Base-by-base conservation (phyloP, 164 flowering plant genomes). In the Cinnamomum micranthum region DNA sequence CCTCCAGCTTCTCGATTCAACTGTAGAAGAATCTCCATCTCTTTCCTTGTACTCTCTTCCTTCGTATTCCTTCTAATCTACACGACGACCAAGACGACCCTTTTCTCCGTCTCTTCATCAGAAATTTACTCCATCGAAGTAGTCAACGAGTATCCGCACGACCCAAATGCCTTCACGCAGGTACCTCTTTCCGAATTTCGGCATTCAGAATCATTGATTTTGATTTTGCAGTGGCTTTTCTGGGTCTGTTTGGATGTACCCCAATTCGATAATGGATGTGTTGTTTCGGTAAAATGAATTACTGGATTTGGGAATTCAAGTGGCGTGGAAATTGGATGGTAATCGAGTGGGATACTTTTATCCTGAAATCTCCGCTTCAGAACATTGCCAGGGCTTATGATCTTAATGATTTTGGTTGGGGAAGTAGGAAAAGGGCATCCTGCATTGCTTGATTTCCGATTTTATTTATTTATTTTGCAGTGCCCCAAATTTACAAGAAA, bases 111-210 rank as follows among this genome's bases (percentile, higher is more conserved):
- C 64, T 59, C 22, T 60, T 33, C 73, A 4, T 20, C 79, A 25
- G 66, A 69, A n/a, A 35, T 85, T 68, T 80, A 75, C 60, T 71
- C 83, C 1, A 52, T 83, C 73, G 80, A 82, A 77, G 88, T 91
- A 0, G 82, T 92, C 80, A 86, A 87, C 14, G 91, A 90, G 80
- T 92, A 88, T 51, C 94, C 88, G 73, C 97, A 92, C 72, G 97
- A 92, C 78, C 90, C 88, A 3, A 6, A 69, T 10, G 95, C 97
- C 35, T 92, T 91, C 75, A 92, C 97, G 28, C 91, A 92, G 95
- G 97, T 92, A 79, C 67, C 28, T 12, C 13, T 64, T 24, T 4
- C 28, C 12, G 10, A 6, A 10, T 19, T 5, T 24, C 13, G 6
- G 6, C 66, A n/a, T 24, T 13, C 25, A 22, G 19, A 59, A 1